phyloP scores from a whole-genome alignment of 805 yeast species.

The Spathaspora arborariae region DNA sequence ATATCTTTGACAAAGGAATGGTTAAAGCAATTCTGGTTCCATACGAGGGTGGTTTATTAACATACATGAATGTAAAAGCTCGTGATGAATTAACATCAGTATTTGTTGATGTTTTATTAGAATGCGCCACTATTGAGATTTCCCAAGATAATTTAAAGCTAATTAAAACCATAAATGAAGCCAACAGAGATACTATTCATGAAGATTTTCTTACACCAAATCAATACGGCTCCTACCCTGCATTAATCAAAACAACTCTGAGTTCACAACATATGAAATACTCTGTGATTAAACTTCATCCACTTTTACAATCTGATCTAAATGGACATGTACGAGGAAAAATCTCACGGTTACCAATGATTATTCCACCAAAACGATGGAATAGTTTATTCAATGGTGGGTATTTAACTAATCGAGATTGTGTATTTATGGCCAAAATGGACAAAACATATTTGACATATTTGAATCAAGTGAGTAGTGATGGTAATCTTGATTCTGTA shows the following conservation, averaged over 20 bases:
- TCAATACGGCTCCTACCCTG: background rate
- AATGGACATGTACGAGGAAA: background rate
- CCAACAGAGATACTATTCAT: background rate
- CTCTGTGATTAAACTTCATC: background rate
- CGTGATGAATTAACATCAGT: background rate
- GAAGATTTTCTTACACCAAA: background rate
- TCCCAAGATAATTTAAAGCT: background rate
- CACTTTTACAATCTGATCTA: background rate
- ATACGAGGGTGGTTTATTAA: background rate
- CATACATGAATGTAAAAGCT: background rate
- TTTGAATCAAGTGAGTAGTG: conserved; percentile 21
- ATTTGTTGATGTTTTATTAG: background rate
- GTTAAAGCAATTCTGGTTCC: background rate
- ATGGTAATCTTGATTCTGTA: conserved; percentile 30
- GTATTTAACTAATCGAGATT: conserved; percentile 21
- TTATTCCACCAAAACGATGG: conserved; percentile 37
- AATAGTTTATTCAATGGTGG: conserved; percentile 32
- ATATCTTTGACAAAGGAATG: background rate
- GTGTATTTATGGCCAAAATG: conserved; percentile 17
- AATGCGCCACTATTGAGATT: background rate
- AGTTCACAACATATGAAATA: too few relatives aligned
- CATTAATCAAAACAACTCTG: too few relatives aligned
- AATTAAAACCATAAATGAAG: background rate
- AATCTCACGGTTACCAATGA: conserved; percentile 28
- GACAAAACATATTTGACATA: conserved; percentile 16